Evolutionary conservation across 257 asterid genomes (phyloP).

Genomic region (Perilla frutescens): DNA sequence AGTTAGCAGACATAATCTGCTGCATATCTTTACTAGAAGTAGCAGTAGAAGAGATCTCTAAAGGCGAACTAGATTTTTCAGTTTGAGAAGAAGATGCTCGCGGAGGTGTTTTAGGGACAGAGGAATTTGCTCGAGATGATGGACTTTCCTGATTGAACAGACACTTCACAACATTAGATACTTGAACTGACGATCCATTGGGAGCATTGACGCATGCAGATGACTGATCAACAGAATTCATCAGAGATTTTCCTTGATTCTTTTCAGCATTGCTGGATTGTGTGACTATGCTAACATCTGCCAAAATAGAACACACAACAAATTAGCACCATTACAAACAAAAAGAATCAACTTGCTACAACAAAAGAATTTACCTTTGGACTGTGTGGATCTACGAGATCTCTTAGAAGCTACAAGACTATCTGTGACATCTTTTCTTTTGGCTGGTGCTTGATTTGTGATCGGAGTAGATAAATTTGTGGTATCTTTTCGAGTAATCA

Average conservation of each 20-base stretch:
- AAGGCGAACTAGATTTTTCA: constrained; percentile 61
- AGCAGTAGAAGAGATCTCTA: constrained; percentile 52
- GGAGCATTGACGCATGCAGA: constrained; percentile 34
- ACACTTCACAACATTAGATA: constrained; percentile 75
- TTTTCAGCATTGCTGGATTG: constrained; percentile 43
- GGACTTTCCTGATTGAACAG: constrained; percentile 71
- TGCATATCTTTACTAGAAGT: constrained; percentile 56
- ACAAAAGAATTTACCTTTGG: constrained; percentile 51
- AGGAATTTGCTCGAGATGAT: constrained; percentile 59
- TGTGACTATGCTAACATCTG: constrained; percentile 43
- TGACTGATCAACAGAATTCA: constrained; percentile 40
- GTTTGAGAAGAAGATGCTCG: constrained; percentile 67
- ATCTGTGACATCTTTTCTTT: constrained; percentile 57
- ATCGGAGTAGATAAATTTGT: constrained; percentile 52
- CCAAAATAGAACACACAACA: constrained; percentile 3
- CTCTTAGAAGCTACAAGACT: constrained; percentile 53
- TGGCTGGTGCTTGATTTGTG: constrained; percentile 42
- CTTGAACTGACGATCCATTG: constrained; percentile 51
- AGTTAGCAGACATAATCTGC: constrained; percentile 62
- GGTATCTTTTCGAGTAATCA: constrained; percentile 34
- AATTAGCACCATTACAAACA: constrained; percentile 18
- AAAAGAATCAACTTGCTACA: not conserved
- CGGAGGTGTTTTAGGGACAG: constrained; percentile 87
- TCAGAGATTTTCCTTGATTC: constrained; percentile 37
- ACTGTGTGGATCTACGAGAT: constrained; percentile 51